Base-by-base conservation (phyloP, 2,329 filamentous ascomycete genomes). In the Ophiosphaerella korrae region DNA sequence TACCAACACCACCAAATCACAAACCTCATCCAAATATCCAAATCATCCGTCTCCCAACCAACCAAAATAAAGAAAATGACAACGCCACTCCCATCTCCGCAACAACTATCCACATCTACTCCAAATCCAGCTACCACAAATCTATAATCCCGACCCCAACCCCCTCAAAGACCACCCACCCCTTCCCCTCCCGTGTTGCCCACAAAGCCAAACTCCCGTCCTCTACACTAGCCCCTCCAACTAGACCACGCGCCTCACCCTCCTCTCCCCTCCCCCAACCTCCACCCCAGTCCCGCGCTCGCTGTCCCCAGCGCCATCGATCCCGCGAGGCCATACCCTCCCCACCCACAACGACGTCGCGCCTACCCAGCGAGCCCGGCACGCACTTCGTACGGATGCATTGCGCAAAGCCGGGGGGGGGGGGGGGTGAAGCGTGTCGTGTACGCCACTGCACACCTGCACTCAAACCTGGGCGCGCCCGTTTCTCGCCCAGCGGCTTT, bases 71-170 rank as follows among this genome's bases (percentile, higher is more conserved):
- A 21, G 29, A 48, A 13, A 24, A 29, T n/a, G 24, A 36, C 18
- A 5, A 12, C 5, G 14, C 13, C 8, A 8, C 14, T 26, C 13
- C 36, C 11, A 2, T 2, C n/a, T 14, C 40, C 39, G 8, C 46
- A 2, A 63, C 64, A 12, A 58, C 44, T 7, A 60, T 62, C 42
- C 64, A 68, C 55, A 58, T 70, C 42, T 68, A 68, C 46, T 50
- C 55, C 39, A 40, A 59, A 12, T 40, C 48, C 26, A 53, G 52
- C 5, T 18, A n/a, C 7, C 53, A 68, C 45, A 46, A 50, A 29
- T 32, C n/a, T 33, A 56, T 68, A 12, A 55, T 60, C 0, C 50
- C 55, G 1, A 42, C 42, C 7, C 43, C 50, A 16, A 50, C 62
- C 16, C 46, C 52, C 6, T 41, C 9, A 60, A 66, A 46, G 65